Conservation (phyloP, 1,284 basidiomycete genomes). For the Pascua guehoae region DNA sequence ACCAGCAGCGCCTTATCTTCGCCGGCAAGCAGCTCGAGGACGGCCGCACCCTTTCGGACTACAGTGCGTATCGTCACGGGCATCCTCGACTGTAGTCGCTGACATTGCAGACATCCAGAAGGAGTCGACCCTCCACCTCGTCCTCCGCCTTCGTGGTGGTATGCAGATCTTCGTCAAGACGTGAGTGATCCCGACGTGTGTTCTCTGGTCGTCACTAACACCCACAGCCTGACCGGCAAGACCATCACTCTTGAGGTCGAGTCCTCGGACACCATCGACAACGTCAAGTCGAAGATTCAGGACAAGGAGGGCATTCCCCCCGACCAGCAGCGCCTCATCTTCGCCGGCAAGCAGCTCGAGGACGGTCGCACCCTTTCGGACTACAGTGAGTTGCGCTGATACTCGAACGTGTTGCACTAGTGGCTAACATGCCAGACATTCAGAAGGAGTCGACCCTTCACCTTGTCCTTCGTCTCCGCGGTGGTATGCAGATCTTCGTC, state of each 20-base stretch:
- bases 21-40: conserved; percentile 96
- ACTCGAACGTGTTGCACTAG: too few relatives aligned
- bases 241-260: conserved; percentile 93
- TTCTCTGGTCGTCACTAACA: neutral
- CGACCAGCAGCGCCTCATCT: conserved; percentile 96
- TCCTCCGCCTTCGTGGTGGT: conserved; percentile 94
- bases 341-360: conserved; percentile 97
- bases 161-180: conserved; percentile 54
- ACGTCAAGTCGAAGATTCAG: conserved; percentile 94
- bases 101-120: conserved; percentile 76
- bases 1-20: conserved; percentile 91
- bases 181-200: neutral
- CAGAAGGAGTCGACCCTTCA: conserved; percentile 96
- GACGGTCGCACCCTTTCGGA: conserved; percentile 84
- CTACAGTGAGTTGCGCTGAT: conserved; percentile 56
- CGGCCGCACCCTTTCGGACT: conserved; percentile 87
- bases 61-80: conserved; percentile 54
- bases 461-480: conserved; percentile 78
- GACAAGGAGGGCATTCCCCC: conserved; percentile 81
- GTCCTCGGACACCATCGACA: conserved; percentile 88
- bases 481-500: conserved; percentile 76
- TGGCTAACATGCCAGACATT: conserved; percentile 57
- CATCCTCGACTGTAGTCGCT: neutral
- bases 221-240: conserved; percentile 89
- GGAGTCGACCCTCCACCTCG: conserved; percentile 95